Evolutionary conservation across 2,329 filamentous ascomycete genomes (phyloP).

Genomic region (Colletotrichum sp.): DNA sequence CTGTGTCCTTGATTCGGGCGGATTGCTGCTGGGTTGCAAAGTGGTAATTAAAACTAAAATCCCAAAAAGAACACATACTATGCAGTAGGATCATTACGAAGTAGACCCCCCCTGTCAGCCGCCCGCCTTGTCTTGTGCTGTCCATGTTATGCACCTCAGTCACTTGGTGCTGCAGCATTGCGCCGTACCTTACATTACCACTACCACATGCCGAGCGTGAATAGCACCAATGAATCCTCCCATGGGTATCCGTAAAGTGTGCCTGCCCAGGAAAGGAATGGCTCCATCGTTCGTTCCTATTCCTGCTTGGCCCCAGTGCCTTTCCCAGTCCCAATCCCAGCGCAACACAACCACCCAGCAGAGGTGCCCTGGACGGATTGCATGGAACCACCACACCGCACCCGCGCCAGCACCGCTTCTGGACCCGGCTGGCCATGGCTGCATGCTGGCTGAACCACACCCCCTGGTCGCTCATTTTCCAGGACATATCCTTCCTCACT

Average conservation of each 20-base stretch:
- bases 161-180: background rate
- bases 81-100: background rate
- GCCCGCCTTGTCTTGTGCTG: background rate
- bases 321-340: background rate
- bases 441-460: background rate
- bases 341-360: background rate
- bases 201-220: background rate
- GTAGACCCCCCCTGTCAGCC: background rate
- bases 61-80: background rate
- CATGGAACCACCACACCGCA: constrained; percentile 3
- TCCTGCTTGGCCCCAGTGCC: background rate
- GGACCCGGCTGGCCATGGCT: background rate
- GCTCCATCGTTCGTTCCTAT: constrained; percentile 13
- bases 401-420: background rate
- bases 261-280: constrained; percentile 2
- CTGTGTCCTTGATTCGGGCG: background rate
- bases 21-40: background rate
- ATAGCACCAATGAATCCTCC: background rate
- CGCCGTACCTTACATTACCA: background rate
- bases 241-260: background rate
- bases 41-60: background rate
- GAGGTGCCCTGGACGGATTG: background rate
- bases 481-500: constrained; percentile 20
- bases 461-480: constrained; percentile 15
- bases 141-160: background rate